Percentiles rank a stretch among this genome's conserved stretches.
These are phyloP conservation scores for Sugiyamaella pinicola DNA, from an alignment of 1,139 yeast genomes.

Conservation along the genomic window DNA sequence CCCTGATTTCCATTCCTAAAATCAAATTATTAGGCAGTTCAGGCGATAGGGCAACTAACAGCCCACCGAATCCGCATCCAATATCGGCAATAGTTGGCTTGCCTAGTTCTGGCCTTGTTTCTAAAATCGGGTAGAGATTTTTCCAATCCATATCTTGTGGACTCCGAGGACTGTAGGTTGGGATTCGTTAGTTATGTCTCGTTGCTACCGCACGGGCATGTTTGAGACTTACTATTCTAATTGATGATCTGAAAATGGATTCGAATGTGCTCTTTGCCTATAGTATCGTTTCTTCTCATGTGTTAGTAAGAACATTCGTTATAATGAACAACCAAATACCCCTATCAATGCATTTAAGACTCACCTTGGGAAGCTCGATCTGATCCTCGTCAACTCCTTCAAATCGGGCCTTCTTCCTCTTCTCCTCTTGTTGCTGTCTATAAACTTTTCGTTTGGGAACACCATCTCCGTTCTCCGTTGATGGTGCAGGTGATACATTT, in stretches of 20 bases:
- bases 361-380: conserved; percentile 52
- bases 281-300: conserved; percentile 77
- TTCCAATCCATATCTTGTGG: conserved; percentile 92
- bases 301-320: too few relatives aligned
- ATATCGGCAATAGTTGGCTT: conserved; percentile 90
- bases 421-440: conserved; percentile 45
- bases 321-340: too few relatives aligned
- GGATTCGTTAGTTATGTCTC: conserved; percentile 10
- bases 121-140: conserved; percentile 59
- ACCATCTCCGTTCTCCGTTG: conserved; percentile 8
- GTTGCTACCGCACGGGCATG: background rate
- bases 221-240: conserved; percentile 58
- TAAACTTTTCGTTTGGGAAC: conserved; percentile 42
- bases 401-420: conserved; percentile 41
- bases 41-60: conserved; percentile 77
- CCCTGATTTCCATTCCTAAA: conserved; percentile 96
- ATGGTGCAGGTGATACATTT: conserved; percentile 6
- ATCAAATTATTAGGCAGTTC: conserved; percentile 71
- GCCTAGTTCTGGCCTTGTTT: conserved; percentile 37
- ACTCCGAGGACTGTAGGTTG: conserved; percentile 54
- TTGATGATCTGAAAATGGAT: conserved; percentile 94
- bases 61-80: conserved; percentile 98
- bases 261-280: conserved; percentile 96
- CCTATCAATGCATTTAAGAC: conserved; percentile 45
- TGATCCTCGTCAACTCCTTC: conserved; percentile 29